phyloP scores from a whole-genome alignment of 306 rosid genomes.

The Sophora flavescens region DNA sequence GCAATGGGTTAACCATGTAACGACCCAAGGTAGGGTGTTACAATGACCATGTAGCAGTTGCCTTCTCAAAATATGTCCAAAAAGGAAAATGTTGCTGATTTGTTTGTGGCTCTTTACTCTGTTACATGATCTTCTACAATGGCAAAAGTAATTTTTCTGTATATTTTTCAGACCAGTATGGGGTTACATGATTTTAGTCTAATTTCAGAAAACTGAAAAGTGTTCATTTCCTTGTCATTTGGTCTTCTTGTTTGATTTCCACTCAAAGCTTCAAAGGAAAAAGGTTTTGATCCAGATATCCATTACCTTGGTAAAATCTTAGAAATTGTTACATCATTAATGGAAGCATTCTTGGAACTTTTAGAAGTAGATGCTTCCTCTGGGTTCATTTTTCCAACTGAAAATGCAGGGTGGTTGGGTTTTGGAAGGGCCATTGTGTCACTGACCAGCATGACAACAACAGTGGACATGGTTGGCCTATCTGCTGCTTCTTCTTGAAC shows the following conservation, averaged over 20 bases:
- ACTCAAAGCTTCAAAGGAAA: not conserved
- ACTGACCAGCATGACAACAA: conserved; percentile 50
- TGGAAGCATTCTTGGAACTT: conserved; percentile 36
- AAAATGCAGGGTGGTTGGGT: conserved; percentile 55
- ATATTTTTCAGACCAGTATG: not conserved
- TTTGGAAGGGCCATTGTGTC: conserved; percentile 46
- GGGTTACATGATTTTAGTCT: not conserved
- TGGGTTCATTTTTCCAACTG: conserved; percentile 4
- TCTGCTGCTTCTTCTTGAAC: conserved; percentile 58
- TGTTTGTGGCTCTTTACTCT: not conserved
- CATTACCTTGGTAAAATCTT: not conserved
- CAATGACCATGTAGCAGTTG: not conserved
- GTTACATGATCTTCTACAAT: not conserved
- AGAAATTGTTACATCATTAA: conserved; percentile 14
- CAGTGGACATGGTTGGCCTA: conserved; percentile 55
- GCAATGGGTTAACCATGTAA: no score
- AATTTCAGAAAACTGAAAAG: not conserved
- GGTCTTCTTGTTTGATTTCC: not conserved
- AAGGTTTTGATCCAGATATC: not conserved
- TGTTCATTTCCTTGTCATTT: not conserved
- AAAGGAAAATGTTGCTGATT: not conserved
- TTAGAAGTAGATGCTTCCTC: conserved; percentile 30
- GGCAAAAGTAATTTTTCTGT: not conserved
- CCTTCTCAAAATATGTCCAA: not conserved
- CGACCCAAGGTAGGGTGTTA: no score